A percentile compares a stretch with the other conserved stretches of the same genome.
Conservation (phyloP, 1,139 yeast species). For the Candida neerlandica region DNA sequence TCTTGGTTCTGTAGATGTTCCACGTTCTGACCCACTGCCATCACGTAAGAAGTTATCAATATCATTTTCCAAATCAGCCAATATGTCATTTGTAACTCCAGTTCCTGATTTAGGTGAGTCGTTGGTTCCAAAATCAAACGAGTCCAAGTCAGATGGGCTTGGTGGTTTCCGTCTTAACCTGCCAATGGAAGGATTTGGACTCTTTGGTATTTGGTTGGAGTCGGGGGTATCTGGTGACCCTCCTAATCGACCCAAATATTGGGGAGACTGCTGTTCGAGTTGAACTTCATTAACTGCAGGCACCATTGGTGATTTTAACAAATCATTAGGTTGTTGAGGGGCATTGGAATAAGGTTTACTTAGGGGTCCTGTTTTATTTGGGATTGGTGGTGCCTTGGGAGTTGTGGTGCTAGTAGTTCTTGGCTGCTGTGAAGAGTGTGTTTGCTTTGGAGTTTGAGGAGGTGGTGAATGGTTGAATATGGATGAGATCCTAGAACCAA, state of each 20-base stretch:
- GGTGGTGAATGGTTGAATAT: slow-evolving; percentile 15
- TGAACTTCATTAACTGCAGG: slow-evolving; percentile 2
- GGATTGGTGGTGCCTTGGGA: not conserved
- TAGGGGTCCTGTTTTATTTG: not conserved
- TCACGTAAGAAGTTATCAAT: slow-evolving; percentile 17
- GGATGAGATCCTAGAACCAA: slow-evolving; percentile 18
- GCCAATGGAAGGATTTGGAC: slow-evolving; percentile 5
- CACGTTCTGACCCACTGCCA: slow-evolving; percentile 4
- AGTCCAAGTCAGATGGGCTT: slow-evolving; percentile 17
- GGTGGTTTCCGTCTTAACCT: slow-evolving; percentile 27
- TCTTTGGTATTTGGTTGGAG: not conserved
- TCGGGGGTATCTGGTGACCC: slow-evolving; percentile 1
- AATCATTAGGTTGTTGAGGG: not conserved
- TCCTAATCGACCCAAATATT: slow-evolving; percentile 1
- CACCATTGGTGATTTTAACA: slow-evolving; percentile 5
- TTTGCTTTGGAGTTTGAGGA: slow-evolving; percentile 2
- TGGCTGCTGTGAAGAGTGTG: slow-evolving; percentile 2
- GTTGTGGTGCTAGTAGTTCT: not conserved
- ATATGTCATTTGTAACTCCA: slow-evolving; percentile 11
- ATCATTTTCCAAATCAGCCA: slow-evolving; percentile 16
- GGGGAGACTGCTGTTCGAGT: slow-evolving; percentile 3
- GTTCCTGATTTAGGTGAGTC: slow-evolving; percentile 10
- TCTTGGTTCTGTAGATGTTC: not conserved
- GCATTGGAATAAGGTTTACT: slow-evolving; percentile 1
- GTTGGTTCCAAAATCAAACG: slow-evolving; percentile 12